Evolutionary conservation across 192 early-diverging fungal genomes (phyloP).

Genomic region (Coemansia sp.): DNA sequence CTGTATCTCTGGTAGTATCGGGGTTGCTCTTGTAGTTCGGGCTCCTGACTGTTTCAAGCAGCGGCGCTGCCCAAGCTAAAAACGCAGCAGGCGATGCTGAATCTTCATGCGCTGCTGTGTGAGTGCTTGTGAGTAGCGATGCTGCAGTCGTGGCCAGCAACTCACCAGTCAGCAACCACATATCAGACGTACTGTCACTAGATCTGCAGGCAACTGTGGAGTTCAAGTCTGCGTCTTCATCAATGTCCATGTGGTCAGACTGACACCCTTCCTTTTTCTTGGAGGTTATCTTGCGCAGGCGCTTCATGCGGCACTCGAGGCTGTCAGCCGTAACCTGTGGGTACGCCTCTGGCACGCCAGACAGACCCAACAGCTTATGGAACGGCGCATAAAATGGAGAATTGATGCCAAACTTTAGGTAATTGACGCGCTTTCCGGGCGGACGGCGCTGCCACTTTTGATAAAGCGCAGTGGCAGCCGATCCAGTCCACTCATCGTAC

Average conservation of each 20-base stretch:
- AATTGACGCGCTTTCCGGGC: conserved; percentile 81
- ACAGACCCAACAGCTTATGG: conserved; percentile 42
- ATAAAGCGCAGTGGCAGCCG: conserved; percentile 43
- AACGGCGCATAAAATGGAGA: conserved; percentile 76
- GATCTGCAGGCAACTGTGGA: background rate
- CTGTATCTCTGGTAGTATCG: background rate
- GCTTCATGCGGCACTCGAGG: conserved; percentile 42
- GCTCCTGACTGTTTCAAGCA: conserved; percentile 11
- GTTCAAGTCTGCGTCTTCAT: background rate
- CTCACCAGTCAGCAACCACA: conserved; percentile 46
- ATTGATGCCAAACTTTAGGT: conserved; percentile 62
- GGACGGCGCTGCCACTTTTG: conserved; percentile 68
- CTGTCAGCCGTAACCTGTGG: conserved; percentile 17
- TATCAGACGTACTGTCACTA: conserved; percentile 8
- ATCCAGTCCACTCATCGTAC: conserved; percentile 57
- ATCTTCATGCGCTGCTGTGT: background rate
- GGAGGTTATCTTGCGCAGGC: conserved; percentile 28
- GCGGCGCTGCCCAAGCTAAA: conserved; percentile 32
- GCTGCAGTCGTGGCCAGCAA: conserved; percentile 1
- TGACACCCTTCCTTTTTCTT: conserved; percentile 6
- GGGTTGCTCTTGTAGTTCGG: background rate
- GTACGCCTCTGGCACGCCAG: conserved; percentile 14
- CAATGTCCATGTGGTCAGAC: background rate
- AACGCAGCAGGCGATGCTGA: conserved; percentile 7
- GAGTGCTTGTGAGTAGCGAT: background rate